Evolutionary conservation across 1,139 yeast species (phyloP).

Genomic region (Geotrichum citri-aurantii): DNA sequence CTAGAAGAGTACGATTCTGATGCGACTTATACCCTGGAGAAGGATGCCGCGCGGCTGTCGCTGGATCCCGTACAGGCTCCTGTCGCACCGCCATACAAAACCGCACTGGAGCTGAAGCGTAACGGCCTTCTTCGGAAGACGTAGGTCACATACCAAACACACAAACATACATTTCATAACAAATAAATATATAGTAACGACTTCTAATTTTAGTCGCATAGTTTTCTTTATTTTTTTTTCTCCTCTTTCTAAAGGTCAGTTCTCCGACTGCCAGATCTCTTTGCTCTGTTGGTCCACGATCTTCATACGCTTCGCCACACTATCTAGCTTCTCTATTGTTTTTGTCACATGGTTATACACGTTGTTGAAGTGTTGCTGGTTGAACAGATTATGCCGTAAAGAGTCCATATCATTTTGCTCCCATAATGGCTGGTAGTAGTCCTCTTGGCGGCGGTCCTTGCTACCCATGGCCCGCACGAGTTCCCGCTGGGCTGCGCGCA

Average conservation of each 20-base stretch:
- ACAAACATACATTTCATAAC: background rate
- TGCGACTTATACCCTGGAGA: slow-evolving; percentile 77
- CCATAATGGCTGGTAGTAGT: slow-evolving; percentile 31
- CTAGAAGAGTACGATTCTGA: slow-evolving; percentile 83
- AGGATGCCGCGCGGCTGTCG: slow-evolving; percentile 37
- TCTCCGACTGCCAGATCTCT: slow-evolving; percentile 29
- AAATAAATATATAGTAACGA: background rate
- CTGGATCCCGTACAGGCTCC: slow-evolving; percentile 92
- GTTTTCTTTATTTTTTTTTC: background rate
- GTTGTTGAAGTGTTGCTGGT: slow-evolving; percentile 41
- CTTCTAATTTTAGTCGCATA: background rate
- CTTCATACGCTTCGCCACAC: slow-evolving; percentile 40
- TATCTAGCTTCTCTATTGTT: slow-evolving; percentile 40
- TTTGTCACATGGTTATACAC: slow-evolving; percentile 40
- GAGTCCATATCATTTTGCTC: slow-evolving; percentile 33
- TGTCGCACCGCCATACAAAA: slow-evolving; percentile 93
- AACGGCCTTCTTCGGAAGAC: slow-evolving; percentile 48
- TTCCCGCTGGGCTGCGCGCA: slow-evolving; percentile 57
- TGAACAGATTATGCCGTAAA: slow-evolving; percentile 39
- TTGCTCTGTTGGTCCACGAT: slow-evolving; percentile 33
- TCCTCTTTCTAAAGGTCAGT: background rate
- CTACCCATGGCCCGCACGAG: slow-evolving; percentile 52
- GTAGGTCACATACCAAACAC: background rate
- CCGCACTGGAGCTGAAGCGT: slow-evolving; percentile 82
- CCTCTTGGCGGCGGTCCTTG: slow-evolving; percentile 23